Evolutionary conservation across 1,284 basidiomycete genomes (phyloP), one percentile per base, ranked within the genome.

Genomic region (Porphyrellus sp.): DNA sequence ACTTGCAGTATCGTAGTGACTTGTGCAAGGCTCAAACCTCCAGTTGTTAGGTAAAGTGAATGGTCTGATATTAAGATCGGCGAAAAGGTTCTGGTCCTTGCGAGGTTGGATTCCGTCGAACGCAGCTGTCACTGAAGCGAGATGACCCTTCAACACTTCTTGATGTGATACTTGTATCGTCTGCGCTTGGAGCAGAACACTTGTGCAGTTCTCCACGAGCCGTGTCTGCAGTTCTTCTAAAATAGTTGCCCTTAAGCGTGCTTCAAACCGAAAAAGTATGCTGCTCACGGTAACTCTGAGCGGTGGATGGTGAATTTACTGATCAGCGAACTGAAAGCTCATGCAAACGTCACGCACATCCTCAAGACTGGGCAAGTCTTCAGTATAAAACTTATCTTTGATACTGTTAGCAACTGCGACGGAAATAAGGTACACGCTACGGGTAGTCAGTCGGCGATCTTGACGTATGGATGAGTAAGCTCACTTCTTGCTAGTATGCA

Each of bases 401-500:
- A 77, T 68, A 46, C 69, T 76, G 68, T 92, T 92, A 11, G 87
- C 81, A 40, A 87, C 69, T 4, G 79, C 77, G 24, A 77, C 86
- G 7, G 85, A 79, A 41, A 91, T 80, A 33, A 92, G 64, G 67
- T 87, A 91, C n/a, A 78, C 71, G 63, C 88, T 90, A 54, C 24
- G 49, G 23, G 11, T 42, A 43, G 38, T 54, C 21, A 46, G 24
- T 52, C 20, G 47, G 25, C 34, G 18, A 49, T 33, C 28, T 44
- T 13, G 43, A 50, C 27, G n/a, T 23, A 40, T 31, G 41, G 46
- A 43, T 51, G 24, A 39, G 35, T 11, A 16, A 13, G 43, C 72
- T 51, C 55, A 90, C 89, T 92, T 92, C 73, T 92, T 92, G 69
- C 81, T 79, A 59, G 86, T 88, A 41, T 83, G 70, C 87, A 91